These are phyloP conservation scores for Fusarium vanettenii DNA, from an alignment of 2,329 filamentous ascomycete species.

Conservation along the genomic window DNA sequence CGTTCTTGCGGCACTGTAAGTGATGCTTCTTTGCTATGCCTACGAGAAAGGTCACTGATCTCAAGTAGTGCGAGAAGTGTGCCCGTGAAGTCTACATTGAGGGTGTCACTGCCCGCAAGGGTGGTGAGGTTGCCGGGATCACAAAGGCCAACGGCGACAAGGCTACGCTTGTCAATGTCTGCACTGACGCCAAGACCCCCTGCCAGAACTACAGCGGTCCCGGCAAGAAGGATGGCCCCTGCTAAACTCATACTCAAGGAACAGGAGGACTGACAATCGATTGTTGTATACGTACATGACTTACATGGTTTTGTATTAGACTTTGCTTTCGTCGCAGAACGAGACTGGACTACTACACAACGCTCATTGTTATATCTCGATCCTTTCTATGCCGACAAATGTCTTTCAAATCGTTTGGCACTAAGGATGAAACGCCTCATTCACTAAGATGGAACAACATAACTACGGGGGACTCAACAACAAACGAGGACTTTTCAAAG, in stretches of 20 bases:
- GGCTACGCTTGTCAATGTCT: constrained; percentile 48
- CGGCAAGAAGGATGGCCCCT: background rate
- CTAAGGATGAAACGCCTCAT: background rate
- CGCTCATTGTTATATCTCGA: background rate
- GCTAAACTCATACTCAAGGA: background rate
- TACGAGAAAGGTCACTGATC: background rate
- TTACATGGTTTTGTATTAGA: background rate
- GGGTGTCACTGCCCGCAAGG: constrained; percentile 52
- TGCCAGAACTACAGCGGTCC: constrained; percentile 41
- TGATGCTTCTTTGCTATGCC: background rate
- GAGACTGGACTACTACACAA: background rate
- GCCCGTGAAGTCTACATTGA: constrained; percentile 43
- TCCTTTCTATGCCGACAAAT: background rate
- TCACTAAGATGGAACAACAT: background rate
- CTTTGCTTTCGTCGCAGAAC: background rate
- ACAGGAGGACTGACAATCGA: background rate
- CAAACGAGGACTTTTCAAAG: background rate
- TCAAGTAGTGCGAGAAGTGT: constrained; percentile 31
- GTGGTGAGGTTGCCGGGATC: constrained; percentile 55
- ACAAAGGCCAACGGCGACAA: constrained; percentile 53
- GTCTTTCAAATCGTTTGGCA: too few species aligned
- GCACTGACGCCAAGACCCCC: constrained; percentile 38
- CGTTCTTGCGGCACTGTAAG: constrained; percentile 15
- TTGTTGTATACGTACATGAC: background rate
- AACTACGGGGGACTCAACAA: background rate